Percentiles rank a stretch among this genome's conserved stretches.
Conservation (phyloP, 352 stramenopile species). For the Pythium sukuiense region DNA sequence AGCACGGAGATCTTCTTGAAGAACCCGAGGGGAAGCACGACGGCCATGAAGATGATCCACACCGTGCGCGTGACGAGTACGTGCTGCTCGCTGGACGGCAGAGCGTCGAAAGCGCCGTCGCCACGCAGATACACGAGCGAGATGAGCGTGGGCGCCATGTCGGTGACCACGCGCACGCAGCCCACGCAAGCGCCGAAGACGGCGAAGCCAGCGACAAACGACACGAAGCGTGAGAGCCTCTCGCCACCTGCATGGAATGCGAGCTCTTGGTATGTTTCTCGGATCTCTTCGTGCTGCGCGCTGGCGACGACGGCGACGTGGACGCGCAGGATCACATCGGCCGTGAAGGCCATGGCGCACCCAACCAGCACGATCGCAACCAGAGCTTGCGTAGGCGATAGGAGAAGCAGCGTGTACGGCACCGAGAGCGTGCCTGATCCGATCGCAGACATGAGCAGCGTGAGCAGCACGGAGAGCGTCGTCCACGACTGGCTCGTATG, state of each 20-base stretch:
- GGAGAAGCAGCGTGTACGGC: constrained; percentile 70
- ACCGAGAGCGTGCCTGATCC: constrained; percentile 31
- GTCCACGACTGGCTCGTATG: constrained; percentile 14
- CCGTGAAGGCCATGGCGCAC: constrained; percentile 70
- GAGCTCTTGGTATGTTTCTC: constrained; percentile 66
- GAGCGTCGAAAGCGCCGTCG: constrained; percentile 25
- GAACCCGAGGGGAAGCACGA: constrained; percentile 63
- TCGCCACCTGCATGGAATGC: constrained; percentile 55
- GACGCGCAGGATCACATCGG: constrained; percentile 58
- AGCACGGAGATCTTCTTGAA: constrained; percentile 75
- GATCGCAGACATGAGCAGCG: constrained; percentile 30
- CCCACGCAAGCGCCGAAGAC: constrained; percentile 80
- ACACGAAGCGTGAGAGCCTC: constrained; percentile 48
- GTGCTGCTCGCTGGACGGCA: constrained; percentile 35
- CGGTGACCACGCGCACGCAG: constrained; percentile 65
- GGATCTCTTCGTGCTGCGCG: constrained; percentile 37
- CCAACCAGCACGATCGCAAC: constrained; percentile 50
- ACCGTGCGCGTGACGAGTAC: constrained; percentile 37
- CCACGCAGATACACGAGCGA: constrained; percentile 34
- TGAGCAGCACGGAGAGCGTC: constrained; percentile 27
- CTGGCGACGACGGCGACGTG: constrained; percentile 51
- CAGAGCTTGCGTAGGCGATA: constrained; percentile 48
- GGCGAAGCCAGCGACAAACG: constrained; percentile 62
- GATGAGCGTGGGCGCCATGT: constrained; percentile 70
- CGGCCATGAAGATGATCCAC: constrained; percentile 61